Conservation (phyloP, 345 rosid species). For the Brassica nigra region DNA sequence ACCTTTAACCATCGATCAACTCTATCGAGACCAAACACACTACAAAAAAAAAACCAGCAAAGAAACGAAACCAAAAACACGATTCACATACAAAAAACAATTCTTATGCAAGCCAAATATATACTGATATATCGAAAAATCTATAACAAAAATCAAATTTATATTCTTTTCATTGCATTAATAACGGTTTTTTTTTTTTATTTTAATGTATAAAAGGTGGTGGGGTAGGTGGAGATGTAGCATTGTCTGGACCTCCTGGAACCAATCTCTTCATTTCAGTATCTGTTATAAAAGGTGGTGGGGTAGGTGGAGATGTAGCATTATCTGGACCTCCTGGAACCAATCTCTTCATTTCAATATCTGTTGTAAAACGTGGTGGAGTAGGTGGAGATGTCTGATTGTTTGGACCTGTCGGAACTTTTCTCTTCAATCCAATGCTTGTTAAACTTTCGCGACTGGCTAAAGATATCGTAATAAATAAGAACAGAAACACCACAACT, state of each 20-base stretch:
- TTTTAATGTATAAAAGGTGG: background rate
- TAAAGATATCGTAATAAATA: constrained; percentile 1
- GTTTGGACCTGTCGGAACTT: background rate
- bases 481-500: constrained; percentile 9
- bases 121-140: too few species aligned
- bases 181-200: too few species aligned
- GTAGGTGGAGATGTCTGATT: background rate
- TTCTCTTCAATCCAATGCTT: background rate
- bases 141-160: too few species aligned
- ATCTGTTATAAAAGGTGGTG: background rate
- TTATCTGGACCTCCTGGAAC: background rate
- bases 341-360: background rate
- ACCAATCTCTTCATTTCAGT: background rate
- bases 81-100: too few species aligned
- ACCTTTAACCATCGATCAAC: too few species aligned
- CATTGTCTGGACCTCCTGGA: background rate
- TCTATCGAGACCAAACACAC: too few species aligned
- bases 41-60: too few species aligned
- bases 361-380: background rate
- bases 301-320: background rate
- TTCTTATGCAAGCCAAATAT: too few species aligned
- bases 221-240: background rate
- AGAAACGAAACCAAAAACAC: too few species aligned
- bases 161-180: too few species aligned
- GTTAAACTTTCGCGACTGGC: constrained; percentile 5